Percentiles rank a stretch among this genome's conserved stretches.
Conservation (phyloP, 129 eudicot genomes). For the Sambucus nigra region DNA sequence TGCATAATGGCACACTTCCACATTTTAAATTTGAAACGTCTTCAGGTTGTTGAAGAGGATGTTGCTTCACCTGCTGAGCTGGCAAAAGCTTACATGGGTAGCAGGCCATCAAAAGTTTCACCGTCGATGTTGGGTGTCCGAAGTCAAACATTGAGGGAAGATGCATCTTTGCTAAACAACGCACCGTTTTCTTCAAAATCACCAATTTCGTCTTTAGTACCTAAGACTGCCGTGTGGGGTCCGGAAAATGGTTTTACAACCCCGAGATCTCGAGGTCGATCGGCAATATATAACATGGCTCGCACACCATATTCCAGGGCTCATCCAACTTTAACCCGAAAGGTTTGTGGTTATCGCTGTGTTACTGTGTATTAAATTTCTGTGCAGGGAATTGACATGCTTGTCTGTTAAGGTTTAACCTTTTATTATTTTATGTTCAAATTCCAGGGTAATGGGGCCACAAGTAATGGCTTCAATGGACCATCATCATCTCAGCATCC, state of each 20-base stretch:
- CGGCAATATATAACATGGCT: constrained; percentile 86
- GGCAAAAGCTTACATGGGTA: constrained; percentile 94
- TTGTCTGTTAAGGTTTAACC: neutral
- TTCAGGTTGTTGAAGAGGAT: constrained; percentile 52
- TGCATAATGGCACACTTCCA: neutral
- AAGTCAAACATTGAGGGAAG: constrained; percentile 38
- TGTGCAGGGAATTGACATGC: neutral
- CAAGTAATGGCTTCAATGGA: constrained; percentile 24
- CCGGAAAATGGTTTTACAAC: constrained; percentile 45
- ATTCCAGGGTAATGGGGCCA: constrained; percentile 37
- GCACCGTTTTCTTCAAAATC: constrained; percentile 31
- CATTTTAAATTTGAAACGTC: neutral
- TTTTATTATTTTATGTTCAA: neutral
- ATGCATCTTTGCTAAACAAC: constrained; percentile 28
- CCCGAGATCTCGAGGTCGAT: constrained; percentile 85
- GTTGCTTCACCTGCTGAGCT: constrained; percentile 84
- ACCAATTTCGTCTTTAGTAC: constrained; percentile 28
- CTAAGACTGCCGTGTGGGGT: constrained; percentile 30
- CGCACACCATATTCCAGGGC: constrained; percentile 72
- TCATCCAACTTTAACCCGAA: constrained; percentile 23
- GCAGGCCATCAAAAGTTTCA: constrained; percentile 53
- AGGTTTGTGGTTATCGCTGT: too few species aligned
- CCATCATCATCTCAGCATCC: constrained; percentile 30
- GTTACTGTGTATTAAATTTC: neutral
- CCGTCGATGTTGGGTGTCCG: constrained; percentile 45